phyloP scores from a whole-genome alignment of 2,329 filamentous ascomycete genomes.

The Fusarium coffeatum region DNA sequence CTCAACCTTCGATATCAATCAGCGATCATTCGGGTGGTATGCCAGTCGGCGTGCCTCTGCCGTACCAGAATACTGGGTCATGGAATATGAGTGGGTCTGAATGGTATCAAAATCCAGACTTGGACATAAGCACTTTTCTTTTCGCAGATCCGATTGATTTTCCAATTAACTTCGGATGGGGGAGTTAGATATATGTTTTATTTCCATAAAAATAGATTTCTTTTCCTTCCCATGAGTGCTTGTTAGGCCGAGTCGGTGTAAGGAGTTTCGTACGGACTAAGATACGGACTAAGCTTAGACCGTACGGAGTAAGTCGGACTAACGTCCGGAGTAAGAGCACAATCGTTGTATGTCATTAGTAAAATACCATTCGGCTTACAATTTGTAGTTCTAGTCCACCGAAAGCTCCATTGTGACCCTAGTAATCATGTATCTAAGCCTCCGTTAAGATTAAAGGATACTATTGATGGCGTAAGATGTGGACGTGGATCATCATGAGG shows the following conservation, averaged over 20 bases:
- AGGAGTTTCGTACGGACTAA: slow-evolving; percentile 11
- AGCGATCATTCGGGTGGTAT: not conserved
- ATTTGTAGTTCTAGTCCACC: not conserved
- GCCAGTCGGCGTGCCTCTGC: not conserved
- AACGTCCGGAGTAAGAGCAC: not conserved
- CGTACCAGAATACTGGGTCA: not conserved
- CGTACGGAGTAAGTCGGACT: not conserved
- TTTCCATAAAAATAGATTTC: not conserved
- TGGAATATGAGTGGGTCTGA: slow-evolving; percentile 8
- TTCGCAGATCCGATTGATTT: slow-evolving; percentile 36
- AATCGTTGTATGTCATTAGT: not conserved
- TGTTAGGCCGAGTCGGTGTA: not conserved
- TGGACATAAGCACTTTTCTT: slow-evolving; percentile 29
- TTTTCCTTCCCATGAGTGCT: accelerated
- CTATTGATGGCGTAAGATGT: not conserved
- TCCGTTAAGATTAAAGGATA: accelerated
- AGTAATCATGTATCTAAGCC: slow-evolving; percentile 8
- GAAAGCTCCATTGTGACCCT: not conserved
- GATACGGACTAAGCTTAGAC: slow-evolving; percentile 9
- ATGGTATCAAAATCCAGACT: slow-evolving; percentile 16
- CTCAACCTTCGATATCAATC: not conserved
- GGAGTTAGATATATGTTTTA: not conserved
- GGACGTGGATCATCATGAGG: not conserved
- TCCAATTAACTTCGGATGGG: not conserved
- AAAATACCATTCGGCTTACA: not conserved